A percentile compares a stretch with the other conserved stretches of the same genome.
phyloP scores from a whole-genome alignment of 2,329 filamentous ascomycete genomes.

The Pseudodiploospora longispora region DNA sequence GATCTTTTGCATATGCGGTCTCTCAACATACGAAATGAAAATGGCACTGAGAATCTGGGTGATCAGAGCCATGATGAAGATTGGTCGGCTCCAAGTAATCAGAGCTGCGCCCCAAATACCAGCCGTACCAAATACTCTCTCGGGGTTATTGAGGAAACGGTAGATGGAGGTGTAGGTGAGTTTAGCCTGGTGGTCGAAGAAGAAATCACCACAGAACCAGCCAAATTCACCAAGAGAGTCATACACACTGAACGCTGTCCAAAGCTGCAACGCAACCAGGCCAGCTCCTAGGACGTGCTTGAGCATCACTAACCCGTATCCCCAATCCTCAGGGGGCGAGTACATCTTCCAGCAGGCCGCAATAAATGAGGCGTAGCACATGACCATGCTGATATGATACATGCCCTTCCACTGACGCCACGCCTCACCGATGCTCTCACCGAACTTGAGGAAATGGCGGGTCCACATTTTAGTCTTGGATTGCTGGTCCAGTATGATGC shows the following conservation, averaged over 20 bases:
- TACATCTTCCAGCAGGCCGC: slow-evolving; percentile 98
- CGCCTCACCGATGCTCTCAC: slow-evolving; percentile 80
- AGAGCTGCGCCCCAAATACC: slow-evolving; percentile 93
- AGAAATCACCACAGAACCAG: slow-evolving; percentile 99
- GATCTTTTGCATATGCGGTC: slow-evolving; percentile 96
- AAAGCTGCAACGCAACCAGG: slow-evolving; percentile 78
- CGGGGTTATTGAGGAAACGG: slow-evolving; percentile 94
- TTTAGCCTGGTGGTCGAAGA: slow-evolving; percentile 83
- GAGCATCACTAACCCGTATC: slow-evolving; percentile 73
- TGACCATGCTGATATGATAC: slow-evolving; percentile 84
- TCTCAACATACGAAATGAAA: slow-evolving; percentile 90
- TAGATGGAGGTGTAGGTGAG: slow-evolving; percentile 96
- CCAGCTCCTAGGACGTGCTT: slow-evolving; percentile 78
- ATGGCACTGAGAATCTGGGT: slow-evolving; percentile 78
- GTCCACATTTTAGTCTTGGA: slow-evolving; percentile 93
- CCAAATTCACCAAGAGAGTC: slow-evolving; percentile 95
- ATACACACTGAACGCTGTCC: slow-evolving; percentile 90
- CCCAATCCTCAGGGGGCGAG: slow-evolving; percentile 75
- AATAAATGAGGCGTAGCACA: slow-evolving; percentile 83
- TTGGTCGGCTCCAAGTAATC: slow-evolving; percentile 80
- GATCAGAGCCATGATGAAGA: slow-evolving; percentile 78
- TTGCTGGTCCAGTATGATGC: slow-evolving; percentile 75
- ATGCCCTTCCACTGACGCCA: slow-evolving; percentile 98
- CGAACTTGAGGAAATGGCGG: slow-evolving; percentile 93
- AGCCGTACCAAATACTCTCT: slow-evolving; percentile 85